Evolutionary conservation across 352 stramenopile genomes (phyloP).

Genomic region (Globisporangium solare): DNA sequence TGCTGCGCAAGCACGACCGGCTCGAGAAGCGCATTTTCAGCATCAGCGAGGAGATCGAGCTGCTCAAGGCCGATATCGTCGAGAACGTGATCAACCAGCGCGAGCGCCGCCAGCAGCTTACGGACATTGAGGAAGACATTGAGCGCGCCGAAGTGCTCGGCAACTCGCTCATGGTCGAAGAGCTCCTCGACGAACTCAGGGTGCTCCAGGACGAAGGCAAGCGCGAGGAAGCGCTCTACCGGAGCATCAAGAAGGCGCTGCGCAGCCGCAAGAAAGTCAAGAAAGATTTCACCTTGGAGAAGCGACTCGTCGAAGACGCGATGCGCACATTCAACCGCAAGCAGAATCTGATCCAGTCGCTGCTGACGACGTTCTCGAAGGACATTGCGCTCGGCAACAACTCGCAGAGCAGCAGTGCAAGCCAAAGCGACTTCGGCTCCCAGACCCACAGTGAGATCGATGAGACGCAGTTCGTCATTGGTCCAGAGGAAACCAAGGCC

Average conservation of each 20-base stretch:
- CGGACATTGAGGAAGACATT: conserved; percentile 48
- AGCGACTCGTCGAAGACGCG: conserved; percentile 32
- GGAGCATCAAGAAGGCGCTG: conserved; percentile 41
- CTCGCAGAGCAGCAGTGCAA: conserved; percentile 32
- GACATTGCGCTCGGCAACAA: conserved; percentile 18
- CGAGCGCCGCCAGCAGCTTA: conserved; percentile 36
- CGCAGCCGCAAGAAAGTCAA: conserved; percentile 31
- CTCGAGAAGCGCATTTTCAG: conserved; percentile 34
- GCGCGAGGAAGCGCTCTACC: conserved; percentile 37
- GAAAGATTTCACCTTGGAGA: conserved; percentile 29
- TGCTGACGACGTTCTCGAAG: conserved; percentile 43
- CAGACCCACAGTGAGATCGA: conserved; percentile 17
- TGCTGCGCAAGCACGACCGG: conserved; percentile 45
- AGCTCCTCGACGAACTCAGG: conserved; percentile 43
- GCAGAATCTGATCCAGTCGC: conserved; percentile 55
- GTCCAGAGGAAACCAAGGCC: conserved; percentile 3
- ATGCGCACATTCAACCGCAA: conserved; percentile 45
- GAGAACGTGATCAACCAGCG: conserved; percentile 50
- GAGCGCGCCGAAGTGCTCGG: conserved; percentile 49
- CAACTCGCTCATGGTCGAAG: conserved; percentile 39
- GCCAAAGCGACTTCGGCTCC: conserved; percentile 34
- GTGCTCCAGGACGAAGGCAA: conserved; percentile 43
- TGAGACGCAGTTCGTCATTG: conserved; percentile 12
- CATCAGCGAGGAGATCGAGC: conserved; percentile 46
- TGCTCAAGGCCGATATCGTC: conserved; percentile 40